phyloP scores from a whole-genome alignment of 768 basidiomycete genomes.

The Boletus rubescentipes region DNA sequence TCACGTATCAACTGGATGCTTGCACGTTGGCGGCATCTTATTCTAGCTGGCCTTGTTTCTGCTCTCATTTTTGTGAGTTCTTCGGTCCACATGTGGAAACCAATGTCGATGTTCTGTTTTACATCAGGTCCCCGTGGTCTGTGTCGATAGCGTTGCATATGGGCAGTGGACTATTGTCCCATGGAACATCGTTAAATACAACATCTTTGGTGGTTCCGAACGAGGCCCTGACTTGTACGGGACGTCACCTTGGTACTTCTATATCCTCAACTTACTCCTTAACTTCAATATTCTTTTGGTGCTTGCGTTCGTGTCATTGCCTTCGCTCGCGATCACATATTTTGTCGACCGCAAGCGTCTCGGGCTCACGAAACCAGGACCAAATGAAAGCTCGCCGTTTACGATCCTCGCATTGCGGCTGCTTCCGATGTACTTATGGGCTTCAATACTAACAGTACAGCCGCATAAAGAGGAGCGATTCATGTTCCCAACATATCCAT shows the following conservation, averaged over 20 bases:
- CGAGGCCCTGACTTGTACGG: conserved; percentile 94
- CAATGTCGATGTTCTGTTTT: not conserved
- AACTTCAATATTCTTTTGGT: conserved; percentile 91
- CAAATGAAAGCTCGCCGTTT: conserved; percentile 75
- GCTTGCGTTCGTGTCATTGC: conserved; percentile 79
- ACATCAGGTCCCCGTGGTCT: conserved; percentile 77
- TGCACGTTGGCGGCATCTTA: conserved; percentile 58
- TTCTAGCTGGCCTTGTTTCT: conserved; percentile 54
- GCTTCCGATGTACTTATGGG: conserved; percentile 93
- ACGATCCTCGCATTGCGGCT: conserved; percentile 73
- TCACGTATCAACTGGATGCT: conserved; percentile 52
- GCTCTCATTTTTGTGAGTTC: conserved; percentile 59
- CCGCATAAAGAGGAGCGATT: conserved; percentile 99
- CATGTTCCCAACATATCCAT: conserved; percentile 91
- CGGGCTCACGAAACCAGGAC: conserved; percentile 47
- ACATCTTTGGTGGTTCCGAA: conserved; percentile 77
- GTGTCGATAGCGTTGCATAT: conserved; percentile 85
- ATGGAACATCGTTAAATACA: conserved; percentile 93
- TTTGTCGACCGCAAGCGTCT: conserved; percentile 74
- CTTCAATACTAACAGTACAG: conserved; percentile 73
- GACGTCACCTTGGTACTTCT: conserved; percentile 84
- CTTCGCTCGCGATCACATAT: conserved; percentile 73
- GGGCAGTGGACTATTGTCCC: conserved; percentile 77
- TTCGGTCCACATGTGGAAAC: not conserved
- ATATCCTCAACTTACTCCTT: conserved; percentile 83